These are phyloP conservation scores for Hanseniaspora vineae DNA, from an alignment of 805 yeast species.

Conservation along the genomic window DNA sequence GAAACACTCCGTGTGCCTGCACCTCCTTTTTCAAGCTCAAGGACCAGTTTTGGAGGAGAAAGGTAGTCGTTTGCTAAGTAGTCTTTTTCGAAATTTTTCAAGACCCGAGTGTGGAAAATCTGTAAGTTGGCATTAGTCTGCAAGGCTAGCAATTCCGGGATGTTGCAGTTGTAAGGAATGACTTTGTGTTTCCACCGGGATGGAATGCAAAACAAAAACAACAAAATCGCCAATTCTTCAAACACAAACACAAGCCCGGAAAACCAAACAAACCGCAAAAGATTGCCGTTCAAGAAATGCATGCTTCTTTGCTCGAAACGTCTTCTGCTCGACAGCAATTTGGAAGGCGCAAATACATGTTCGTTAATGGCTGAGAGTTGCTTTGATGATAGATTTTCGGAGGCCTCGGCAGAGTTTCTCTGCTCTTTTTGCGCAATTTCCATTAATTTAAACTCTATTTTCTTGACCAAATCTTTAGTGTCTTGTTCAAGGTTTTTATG, in stretches of 20 bases:
- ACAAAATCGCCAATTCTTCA: conserved; percentile 40
- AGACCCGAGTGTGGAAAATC: background rate
- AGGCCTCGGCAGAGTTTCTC: background rate
- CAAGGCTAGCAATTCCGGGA: conserved; percentile 24
- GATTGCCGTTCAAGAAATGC: conserved; percentile 15
- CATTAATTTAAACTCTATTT: background rate
- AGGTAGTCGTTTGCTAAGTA: background rate
- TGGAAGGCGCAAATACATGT: background rate
- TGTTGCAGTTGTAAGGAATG: conserved; percentile 45
- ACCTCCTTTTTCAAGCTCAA: no score
- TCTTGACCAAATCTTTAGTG: background rate
- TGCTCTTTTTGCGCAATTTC: background rate
- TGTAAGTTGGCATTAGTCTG: background rate
- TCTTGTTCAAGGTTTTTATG: background rate
- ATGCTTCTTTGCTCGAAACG: background rate
- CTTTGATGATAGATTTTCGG: background rate
- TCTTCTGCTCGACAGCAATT: background rate
- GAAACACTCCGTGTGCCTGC: no score
- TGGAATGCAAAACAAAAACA: conserved; percentile 30
- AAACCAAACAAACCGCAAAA: conserved; percentile 41
- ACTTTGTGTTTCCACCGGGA: conserved; percentile 32
- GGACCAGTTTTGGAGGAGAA: background rate
- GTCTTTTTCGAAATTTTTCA: background rate
- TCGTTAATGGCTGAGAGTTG: background rate
- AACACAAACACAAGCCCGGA: conserved; percentile 33